Conservation (phyloP, 345 rosid genomes). For the Pistacia integerrima region DNA sequence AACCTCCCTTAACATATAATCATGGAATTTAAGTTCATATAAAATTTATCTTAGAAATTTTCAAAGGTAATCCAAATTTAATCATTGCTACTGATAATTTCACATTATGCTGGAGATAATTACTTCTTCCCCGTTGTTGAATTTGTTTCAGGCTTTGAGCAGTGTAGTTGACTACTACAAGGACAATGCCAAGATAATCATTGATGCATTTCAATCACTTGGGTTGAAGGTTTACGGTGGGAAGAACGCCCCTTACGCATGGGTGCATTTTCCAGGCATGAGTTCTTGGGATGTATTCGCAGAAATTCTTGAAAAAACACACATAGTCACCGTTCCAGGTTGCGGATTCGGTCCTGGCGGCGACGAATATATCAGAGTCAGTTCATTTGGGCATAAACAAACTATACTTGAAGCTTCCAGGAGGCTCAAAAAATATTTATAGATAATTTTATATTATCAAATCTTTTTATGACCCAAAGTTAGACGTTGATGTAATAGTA, state of each 20-base stretch:
- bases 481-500: neutral
- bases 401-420: conserved; percentile 59
- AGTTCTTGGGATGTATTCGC: conserved; percentile 74
- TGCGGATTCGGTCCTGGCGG: conserved; percentile 84
- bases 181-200: conserved; percentile 61
- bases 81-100: neutral
- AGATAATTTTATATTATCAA: no score
- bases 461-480: no score
- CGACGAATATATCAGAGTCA: conserved; percentile 67
- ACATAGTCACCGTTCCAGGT: conserved; percentile 72
- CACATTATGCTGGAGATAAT: neutral
- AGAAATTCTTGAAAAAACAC: conserved; percentile 70
- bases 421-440: conserved; percentile 38
- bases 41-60: no score
- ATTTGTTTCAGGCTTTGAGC: conserved; percentile 9
- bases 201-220: conserved; percentile 47
- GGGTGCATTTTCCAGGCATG: conserved; percentile 69
- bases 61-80: neutral
- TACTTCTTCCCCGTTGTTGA: neutral
- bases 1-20: no score
- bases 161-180: conserved; percentile 53
- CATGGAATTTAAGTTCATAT: no score
- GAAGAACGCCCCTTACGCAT: conserved; percentile 69
- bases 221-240: conserved; percentile 69
- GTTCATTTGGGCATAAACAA: conserved; percentile 64